Conservation (phyloP, 305 asterid species). For the Solanum aculeatissimum region DNA sequence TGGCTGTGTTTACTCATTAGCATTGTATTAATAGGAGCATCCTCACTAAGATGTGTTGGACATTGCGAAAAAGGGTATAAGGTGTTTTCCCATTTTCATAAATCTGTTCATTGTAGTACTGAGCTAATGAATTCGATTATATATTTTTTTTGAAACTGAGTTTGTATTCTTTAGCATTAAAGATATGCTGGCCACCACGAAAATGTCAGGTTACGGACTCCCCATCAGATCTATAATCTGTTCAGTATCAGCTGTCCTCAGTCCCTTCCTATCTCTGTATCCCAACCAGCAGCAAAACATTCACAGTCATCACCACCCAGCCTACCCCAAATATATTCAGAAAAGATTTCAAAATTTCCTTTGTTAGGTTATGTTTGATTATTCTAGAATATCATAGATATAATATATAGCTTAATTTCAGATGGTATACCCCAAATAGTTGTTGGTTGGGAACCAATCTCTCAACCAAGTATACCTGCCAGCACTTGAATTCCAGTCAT, state of each 20-base stretch:
- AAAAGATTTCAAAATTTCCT: background rate
- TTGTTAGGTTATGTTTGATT: background rate
- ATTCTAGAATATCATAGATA: background rate
- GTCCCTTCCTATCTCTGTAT: background rate
- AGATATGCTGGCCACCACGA: too few relatives aligned
- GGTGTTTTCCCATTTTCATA: background rate
- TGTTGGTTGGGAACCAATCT: background rate
- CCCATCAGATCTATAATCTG: too few relatives aligned
- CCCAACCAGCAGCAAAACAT: background rate
- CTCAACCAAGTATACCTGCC: background rate
- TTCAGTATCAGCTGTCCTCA: background rate
- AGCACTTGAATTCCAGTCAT: background rate
- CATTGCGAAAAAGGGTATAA: background rate
- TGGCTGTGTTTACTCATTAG: background rate
- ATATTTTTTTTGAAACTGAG: too few relatives aligned
- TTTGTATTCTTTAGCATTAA: too few relatives aligned
- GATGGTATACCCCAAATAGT: background rate
- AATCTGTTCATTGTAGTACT: background rate
- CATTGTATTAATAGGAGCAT: background rate
- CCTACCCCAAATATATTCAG: background rate
- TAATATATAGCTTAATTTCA: background rate
- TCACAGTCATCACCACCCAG: background rate
- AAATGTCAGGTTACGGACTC: too few relatives aligned
- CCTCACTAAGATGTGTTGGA: background rate
- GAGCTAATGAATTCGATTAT: background rate